These are phyloP conservation scores for Phanerochaete sordida DNA, from an alignment of 768 basidiomycete genomes.

Conservation along the genomic window DNA sequence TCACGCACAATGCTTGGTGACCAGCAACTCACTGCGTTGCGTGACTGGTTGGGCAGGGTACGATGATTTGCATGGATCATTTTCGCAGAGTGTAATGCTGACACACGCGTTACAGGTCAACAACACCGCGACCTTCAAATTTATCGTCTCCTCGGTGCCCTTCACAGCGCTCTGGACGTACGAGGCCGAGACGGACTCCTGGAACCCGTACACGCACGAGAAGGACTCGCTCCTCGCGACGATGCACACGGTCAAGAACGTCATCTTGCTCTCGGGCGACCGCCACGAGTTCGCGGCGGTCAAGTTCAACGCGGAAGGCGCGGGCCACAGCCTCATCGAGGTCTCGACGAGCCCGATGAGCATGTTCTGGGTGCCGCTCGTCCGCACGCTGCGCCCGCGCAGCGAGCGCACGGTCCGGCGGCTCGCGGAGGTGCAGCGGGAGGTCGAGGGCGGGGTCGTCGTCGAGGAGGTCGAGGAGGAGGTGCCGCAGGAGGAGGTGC, in stretches of 20 bases:
- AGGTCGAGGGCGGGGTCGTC: constrained; percentile 22
- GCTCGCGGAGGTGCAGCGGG: constrained; percentile 24
- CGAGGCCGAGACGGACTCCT: constrained; percentile 62
- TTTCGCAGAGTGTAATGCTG: too few species aligned
- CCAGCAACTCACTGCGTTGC: constrained; percentile 54
- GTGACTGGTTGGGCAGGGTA: constrained; percentile 60
- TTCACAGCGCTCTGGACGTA: constrained; percentile 70
- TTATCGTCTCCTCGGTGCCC: constrained; percentile 70
- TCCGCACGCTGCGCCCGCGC: constrained; percentile 45
- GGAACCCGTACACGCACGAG: constrained; percentile 62
- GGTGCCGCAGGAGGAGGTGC: constrained; percentile 49
- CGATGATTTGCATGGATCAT: too few species aligned
- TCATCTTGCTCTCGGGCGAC: constrained; percentile 68
- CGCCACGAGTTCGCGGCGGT: constrained; percentile 78
- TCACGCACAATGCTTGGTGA: constrained; percentile 68
- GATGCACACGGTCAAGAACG: constrained; percentile 66
- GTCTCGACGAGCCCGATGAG: constrained; percentile 68
- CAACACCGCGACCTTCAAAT: constrained; percentile 71
- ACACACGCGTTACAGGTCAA: constrained; percentile 46
- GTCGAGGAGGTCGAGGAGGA: constrained; percentile 31
- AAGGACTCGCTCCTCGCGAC: constrained; percentile 53
- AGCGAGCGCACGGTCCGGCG: constrained; percentile 42
- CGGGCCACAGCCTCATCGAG: constrained; percentile 47
- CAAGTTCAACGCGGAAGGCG: constrained; percentile 45
- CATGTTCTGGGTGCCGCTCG: constrained; percentile 64